phyloP scores from a whole-genome alignment of 257 asterid genomes.

The Penstemon eatonii region DNA sequence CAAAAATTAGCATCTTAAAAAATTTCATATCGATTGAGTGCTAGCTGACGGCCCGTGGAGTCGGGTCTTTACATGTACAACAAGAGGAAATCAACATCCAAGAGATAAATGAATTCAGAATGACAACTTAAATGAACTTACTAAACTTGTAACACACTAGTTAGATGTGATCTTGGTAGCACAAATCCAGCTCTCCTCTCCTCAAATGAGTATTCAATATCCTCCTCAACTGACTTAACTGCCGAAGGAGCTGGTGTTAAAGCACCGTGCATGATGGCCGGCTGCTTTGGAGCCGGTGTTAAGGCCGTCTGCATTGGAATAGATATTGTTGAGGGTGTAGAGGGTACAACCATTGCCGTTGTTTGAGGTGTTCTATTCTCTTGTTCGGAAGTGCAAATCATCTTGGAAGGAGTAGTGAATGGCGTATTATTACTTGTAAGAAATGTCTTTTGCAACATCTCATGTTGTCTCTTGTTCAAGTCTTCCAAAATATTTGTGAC shows the following conservation, averaged over 20 bases:
- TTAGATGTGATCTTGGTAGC: slow-evolving; percentile 44
- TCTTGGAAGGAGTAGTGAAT: slow-evolving; percentile 67
- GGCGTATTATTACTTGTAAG: slow-evolving; percentile 46
- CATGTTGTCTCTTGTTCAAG: slow-evolving; percentile 49
- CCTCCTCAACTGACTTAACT: slow-evolving; percentile 43
- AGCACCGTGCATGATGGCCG: not conserved
- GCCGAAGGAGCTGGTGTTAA: slow-evolving; percentile 37
- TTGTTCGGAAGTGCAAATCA: slow-evolving; percentile 38
- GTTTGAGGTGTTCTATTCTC: slow-evolving; percentile 75
- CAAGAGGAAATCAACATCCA: slow-evolving; percentile 36
- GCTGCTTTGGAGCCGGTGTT: no score
- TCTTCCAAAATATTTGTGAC: slow-evolving; percentile 63
- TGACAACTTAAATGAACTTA: not conserved
- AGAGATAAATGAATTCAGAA: slow-evolving; percentile 27
- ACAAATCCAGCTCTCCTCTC: slow-evolving; percentile 79
- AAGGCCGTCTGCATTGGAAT: slow-evolving; percentile 70
- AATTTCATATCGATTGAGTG: no score
- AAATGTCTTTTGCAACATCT: slow-evolving; percentile 47
- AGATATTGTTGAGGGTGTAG: slow-evolving; percentile 64
- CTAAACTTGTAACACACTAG: slow-evolving; percentile 33
- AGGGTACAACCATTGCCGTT: slow-evolving; percentile 47
- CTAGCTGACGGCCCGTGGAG: no score
- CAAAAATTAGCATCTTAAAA: no score
- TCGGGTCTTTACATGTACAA: slow-evolving; percentile 29
- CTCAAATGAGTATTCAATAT: slow-evolving; percentile 80